Percentiles rank a stretch among this genome's conserved stretches.
Evolutionary conservation across 176 grass and related monocot species (phyloP).

Genomic region (Cocos nucifera): DNA sequence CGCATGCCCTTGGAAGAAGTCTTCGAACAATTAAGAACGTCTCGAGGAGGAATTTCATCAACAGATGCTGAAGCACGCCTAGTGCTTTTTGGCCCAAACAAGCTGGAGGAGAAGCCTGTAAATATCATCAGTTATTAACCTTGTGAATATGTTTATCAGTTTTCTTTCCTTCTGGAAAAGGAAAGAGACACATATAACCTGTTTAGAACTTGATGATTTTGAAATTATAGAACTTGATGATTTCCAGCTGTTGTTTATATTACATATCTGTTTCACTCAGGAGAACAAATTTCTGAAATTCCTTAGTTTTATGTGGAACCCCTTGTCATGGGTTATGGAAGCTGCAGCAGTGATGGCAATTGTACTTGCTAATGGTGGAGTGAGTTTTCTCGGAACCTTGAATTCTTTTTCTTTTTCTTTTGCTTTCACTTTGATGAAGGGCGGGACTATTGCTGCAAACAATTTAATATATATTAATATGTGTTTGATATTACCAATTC

Average conservation of each 20-base stretch:
- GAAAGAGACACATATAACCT: not conserved
- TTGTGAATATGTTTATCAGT: not conserved
- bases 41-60: constrained; percentile 31
- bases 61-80: constrained; percentile 46
- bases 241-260: not conserved
- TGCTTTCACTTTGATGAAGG: too few species aligned
- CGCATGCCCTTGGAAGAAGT: constrained; percentile 48
- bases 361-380: constrained; percentile 62
- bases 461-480: too few species aligned
- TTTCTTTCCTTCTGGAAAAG: not conserved
- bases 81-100: constrained; percentile 57
- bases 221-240: too few species aligned
- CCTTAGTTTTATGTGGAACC: constrained; percentile 85
- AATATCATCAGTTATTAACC: not conserved
- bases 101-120: constrained; percentile 68
- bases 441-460: too few species aligned
- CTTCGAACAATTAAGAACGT: constrained; percentile 44
- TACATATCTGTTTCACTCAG: constrained; percentile 18
- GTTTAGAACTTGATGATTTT: too few species aligned
- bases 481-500: too few species aligned
- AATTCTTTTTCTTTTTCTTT: not conserved
- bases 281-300: constrained; percentile 79
- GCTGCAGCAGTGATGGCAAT: constrained; percentile 69
- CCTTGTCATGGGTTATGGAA: constrained; percentile 89
- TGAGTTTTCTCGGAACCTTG: constrained; percentile 25